These are phyloP conservation scores for Phlyctochytrium bullatum DNA, from an alignment of 192 early-diverging fungal genomes.

Conservation along the genomic window DNA sequence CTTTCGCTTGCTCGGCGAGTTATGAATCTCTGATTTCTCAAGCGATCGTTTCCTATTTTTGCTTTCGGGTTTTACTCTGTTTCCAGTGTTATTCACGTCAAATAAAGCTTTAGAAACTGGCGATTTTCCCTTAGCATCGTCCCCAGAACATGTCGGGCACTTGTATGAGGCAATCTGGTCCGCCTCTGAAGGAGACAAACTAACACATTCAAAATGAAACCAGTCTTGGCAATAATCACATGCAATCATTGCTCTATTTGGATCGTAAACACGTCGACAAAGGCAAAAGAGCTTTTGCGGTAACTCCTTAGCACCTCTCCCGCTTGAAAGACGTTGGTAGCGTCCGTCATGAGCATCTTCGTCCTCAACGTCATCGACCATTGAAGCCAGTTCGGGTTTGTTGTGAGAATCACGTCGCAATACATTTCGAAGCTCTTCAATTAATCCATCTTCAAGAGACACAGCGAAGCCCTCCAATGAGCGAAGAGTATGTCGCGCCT, in stretches of 20 bases:
- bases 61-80: too few species aligned
- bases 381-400: neutral
- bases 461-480: conserved; percentile 14
- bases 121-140: neutral
- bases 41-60: too few species aligned
- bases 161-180: conserved; percentile 61
- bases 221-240: conserved; percentile 75
- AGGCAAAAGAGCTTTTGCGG: conserved; percentile 52
- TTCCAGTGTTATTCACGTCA: too few species aligned
- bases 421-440: neutral
- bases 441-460: neutral
- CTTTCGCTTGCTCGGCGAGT: too few species aligned
- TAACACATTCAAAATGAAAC: conserved; percentile 75
- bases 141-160: conserved; percentile 50
- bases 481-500: conserved; percentile 3
- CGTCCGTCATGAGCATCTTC: neutral
- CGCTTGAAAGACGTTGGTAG: neutral
- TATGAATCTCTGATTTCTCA: too few species aligned
- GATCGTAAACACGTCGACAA: conserved; percentile 56
- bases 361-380: neutral
- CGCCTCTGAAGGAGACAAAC: conserved; percentile 53
- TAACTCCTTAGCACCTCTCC: neutral
- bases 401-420: neutral
- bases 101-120: neutral
- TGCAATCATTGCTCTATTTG: conserved; percentile 66